Conservation (phyloP, 805 yeast genomes). For the Kazachstania africana region DNA sequence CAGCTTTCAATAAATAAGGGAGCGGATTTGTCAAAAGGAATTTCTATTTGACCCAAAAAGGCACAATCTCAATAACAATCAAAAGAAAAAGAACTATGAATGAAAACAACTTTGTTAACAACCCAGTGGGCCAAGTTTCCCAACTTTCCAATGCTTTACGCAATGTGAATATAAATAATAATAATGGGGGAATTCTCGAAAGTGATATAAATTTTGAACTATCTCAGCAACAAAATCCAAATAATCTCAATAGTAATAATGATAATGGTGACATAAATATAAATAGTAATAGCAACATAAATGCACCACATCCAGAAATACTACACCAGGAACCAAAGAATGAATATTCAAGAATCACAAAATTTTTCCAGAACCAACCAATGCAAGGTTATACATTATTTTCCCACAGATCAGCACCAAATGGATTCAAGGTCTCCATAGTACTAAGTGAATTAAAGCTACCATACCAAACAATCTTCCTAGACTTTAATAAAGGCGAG, state of each 20-base stretch:
- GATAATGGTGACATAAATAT: neutral
- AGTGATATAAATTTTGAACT: conserved; percentile 17
- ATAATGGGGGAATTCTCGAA: conserved; percentile 19
- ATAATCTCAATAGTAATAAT: neutral
- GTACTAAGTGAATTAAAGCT: conserved; percentile 73
- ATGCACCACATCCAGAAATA: neutral
- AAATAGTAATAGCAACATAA: conserved; percentile 1
- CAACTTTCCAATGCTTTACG: conserved; percentile 24
- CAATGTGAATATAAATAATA: conserved; percentile 19
- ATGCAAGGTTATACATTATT: conserved; percentile 72
- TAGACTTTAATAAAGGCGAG: conserved; percentile 82
- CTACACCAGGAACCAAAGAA: conserved; percentile 3
- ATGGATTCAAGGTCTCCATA: conserved; percentile 92
- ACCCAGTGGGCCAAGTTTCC: conserved; percentile 11
- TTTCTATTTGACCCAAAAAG: no score
- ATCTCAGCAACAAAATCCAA: neutral
- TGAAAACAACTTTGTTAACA: neutral
- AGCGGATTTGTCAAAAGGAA: no score
- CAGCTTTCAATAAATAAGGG: no score
- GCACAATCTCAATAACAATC: no score
- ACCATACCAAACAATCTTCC: conserved; percentile 66
- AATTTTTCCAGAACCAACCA: conserved; percentile 68
- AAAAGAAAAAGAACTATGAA: neutral
- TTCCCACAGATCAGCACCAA: conserved; percentile 84
- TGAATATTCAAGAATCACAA: conserved; percentile 48